phyloP scores from a whole-genome alignment of 148 eudicot genomes.

The Chenopodium album region DNA sequence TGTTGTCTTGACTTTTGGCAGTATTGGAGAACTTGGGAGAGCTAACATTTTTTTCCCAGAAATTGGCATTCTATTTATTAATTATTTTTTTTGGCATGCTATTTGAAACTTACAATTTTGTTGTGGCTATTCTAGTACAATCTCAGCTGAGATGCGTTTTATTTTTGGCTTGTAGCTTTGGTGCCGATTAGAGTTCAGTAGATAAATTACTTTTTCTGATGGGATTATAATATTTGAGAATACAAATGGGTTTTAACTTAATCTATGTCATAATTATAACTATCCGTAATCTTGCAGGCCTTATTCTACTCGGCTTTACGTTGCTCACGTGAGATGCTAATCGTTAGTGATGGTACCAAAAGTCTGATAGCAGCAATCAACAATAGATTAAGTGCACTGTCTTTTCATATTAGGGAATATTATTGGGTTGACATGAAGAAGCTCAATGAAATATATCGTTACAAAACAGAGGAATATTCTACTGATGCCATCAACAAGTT shows the following conservation, averaged over 20 bases:
- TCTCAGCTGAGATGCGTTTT: not conserved
- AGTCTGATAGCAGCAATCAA: constrained; percentile 61
- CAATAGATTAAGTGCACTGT: constrained; percentile 68
- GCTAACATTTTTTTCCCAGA: no score
- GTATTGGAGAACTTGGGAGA: no score
- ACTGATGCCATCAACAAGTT: constrained; percentile 83
- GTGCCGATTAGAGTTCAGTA: not conserved
- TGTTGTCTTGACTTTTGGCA: no score
- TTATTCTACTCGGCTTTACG: constrained; percentile 85
- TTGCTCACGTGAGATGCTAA: constrained; percentile 76
- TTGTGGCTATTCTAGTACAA: not conserved
- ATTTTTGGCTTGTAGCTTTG: not conserved
- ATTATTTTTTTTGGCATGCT: no score
- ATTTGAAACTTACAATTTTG: not conserved
- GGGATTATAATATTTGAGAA: not conserved
- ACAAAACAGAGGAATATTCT: constrained; percentile 92
- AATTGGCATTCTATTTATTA: no score
- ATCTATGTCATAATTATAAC: constrained; percentile 10
- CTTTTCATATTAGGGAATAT: constrained; percentile 84
- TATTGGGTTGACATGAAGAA: constrained; percentile 86
- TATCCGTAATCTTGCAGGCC: constrained; percentile 41
- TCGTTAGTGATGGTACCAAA: constrained; percentile 63
- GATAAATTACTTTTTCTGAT: not conserved
- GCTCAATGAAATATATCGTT: constrained; percentile 86
- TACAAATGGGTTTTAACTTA: not conserved